Evolutionary conservation across 2,329 filamentous ascomycete genomes (phyloP), one percentile per base, ranked within the genome.

Genomic region (Ophiocordyceps camponoti-floridani): DNA sequence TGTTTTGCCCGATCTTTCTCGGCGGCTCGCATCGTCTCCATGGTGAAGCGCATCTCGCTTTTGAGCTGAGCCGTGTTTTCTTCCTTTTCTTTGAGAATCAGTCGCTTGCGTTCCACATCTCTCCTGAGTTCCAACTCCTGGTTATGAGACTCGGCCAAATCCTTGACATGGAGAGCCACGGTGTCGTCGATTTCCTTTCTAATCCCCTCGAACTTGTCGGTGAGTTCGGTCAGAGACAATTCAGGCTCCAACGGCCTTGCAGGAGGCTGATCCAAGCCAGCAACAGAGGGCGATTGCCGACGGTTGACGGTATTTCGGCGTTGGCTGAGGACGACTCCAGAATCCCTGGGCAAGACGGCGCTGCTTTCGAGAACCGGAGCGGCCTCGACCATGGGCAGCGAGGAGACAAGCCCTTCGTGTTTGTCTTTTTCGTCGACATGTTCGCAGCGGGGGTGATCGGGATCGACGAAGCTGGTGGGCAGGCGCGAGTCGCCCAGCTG

Each of bases 51-150:
- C 44, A 93, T 79, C 56, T 89, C 81, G 49, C 82, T 82, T 55
- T 83, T 85, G 45, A 95, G 64, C 56, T 87, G 86, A 41, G 84
- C 79, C 43, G 86, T 95, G 43, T 80, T 83, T 54, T 93, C 86
- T 51, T 96, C 89, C 59, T 93, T 94, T 56, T 94, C 85, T 58
- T 84, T 91, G 45, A 91, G 69, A 18, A 79, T 72, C 49, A 81
- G 79, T 54, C 75, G 80, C 58, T 94, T 78, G 43, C 81, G 74
- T 51, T 93, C 84, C 47, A 85, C 82, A 54, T 94, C 85, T 47
- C 78, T 78, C 45, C 80, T 76, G 30, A 94, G 58, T 41, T 84
- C 77, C 37, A 77, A 73, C 50, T 84, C 64, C 44, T 75, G 63
- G n/a, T 70, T 66, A 50, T 75, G 75, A 47, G 77, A 77, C 44